Percentiles rank a stretch among this genome's conserved stretches.
phyloP scores from a whole-genome alignment of 2,329 filamentous ascomycete species.

The Gaeumannomyces tritici region DNA sequence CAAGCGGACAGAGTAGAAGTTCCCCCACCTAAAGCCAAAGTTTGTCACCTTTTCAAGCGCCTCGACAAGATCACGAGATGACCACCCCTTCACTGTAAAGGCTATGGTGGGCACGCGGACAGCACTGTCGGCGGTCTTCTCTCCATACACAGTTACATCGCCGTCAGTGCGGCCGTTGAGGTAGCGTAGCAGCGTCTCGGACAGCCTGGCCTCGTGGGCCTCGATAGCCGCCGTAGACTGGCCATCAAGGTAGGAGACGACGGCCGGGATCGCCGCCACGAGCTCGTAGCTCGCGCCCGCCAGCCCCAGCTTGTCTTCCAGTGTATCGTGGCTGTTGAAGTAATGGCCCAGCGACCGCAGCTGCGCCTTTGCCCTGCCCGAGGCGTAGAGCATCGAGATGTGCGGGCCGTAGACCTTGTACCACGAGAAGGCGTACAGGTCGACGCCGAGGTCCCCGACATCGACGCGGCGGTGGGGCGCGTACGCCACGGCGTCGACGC shows the following conservation, averaged over 20 bases:
- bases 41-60: constrained; percentile 42
- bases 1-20: constrained; percentile 53
- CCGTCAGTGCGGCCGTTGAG: constrained; percentile 32
- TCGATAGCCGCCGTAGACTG: constrained; percentile 29
- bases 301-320: constrained; percentile 59
- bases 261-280: constrained; percentile 48
- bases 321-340: constrained; percentile 51
- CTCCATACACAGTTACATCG: constrained; percentile 46
- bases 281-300: constrained; percentile 65
- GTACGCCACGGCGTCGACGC: constrained; percentile 68
- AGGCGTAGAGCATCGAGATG: constrained; percentile 60
- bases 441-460: constrained; percentile 57
- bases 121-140: constrained; percentile 33
- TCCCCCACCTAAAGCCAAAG: constrained; percentile 52
- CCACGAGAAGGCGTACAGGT: constrained; percentile 74
- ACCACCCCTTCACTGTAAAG: constrained; percentile 45
- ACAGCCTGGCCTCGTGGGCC: constrained; percentile 46
- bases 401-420: constrained; percentile 79
- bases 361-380: constrained; percentile 40
- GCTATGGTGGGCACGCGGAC: constrained; percentile 54
- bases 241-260: constrained; percentile 48
- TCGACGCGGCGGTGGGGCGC: constrained; percentile 65
- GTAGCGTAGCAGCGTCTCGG: constrained; percentile 45
- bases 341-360: constrained; percentile 52
- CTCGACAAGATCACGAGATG: constrained; percentile 41